phyloP scores from a whole-genome alignment of 129 eudicot species.

The Lactuca saligna region DNA sequence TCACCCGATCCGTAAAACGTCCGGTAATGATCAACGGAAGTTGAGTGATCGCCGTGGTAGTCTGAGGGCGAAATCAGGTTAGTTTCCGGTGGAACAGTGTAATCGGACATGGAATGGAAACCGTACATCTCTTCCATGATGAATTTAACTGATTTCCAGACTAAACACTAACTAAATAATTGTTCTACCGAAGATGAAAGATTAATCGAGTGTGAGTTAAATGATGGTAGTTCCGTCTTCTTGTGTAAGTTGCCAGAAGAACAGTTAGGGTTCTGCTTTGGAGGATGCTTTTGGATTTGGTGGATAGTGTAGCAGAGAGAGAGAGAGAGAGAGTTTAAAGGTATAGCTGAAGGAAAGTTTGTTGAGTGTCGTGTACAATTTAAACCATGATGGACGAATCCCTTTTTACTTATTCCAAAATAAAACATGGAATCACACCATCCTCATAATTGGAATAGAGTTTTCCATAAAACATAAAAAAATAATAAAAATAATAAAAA shows the following conservation, averaged over 20 bases:
- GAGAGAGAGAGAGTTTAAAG: constrained; percentile 17
- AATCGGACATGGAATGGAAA: constrained; percentile 49
- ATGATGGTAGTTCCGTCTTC: constrained; percentile 18
- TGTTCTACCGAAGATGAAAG: constrained; percentile 16
- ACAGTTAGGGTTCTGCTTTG: constrained; percentile 41
- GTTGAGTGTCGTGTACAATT: constrained; percentile 2
- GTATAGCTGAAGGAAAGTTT: background rate
- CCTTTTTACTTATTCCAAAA: background rate
- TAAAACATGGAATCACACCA: background rate
- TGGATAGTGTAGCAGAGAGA: background rate
- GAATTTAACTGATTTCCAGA: background rate
- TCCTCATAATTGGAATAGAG: background rate
- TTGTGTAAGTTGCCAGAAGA: constrained; percentile 12
- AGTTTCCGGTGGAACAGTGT: constrained; percentile 58
- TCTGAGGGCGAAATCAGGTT: constrained; percentile 50
- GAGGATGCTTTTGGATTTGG: constrained; percentile 32
- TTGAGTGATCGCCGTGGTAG: constrained; percentile 35
- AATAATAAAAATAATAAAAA: too few species aligned
- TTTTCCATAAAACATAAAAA: too few species aligned
- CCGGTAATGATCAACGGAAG: constrained; percentile 36
- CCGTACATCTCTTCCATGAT: constrained; percentile 80
- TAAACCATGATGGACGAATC: background rate
- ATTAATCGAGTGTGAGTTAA: constrained; percentile 15
- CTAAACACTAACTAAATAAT: background rate
- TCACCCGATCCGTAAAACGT: constrained; percentile 54